These are phyloP conservation scores for Beverwykella pulmonaria DNA, from an alignment of 495 filamentous ascomycete species.

Conservation along the genomic window DNA sequence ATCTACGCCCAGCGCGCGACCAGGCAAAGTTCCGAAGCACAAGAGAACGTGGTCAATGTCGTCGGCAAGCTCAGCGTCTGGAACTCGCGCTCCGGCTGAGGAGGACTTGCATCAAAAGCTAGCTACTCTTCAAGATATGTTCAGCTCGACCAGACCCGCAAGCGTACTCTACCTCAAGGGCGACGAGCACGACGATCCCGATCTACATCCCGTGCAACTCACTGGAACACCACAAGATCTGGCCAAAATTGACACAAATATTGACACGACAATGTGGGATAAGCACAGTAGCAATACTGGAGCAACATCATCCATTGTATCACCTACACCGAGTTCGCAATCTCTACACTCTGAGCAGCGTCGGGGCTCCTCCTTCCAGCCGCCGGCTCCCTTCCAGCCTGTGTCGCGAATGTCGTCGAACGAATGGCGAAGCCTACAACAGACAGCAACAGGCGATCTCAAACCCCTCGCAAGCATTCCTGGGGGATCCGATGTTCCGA, in stretches of 20 bases:
- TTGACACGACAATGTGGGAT: constrained; percentile 60
- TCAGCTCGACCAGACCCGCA: constrained; percentile 82
- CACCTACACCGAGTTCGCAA: constrained; percentile 45
- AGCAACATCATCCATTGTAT: constrained; percentile 48
- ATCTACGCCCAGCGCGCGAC: constrained; percentile 56
- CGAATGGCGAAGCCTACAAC: constrained; percentile 59
- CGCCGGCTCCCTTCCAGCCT: constrained; percentile 42
- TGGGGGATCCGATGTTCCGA: constrained; percentile 51
- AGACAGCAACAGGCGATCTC: constrained; percentile 55
- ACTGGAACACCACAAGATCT: constrained; percentile 67
- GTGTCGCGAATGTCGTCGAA: constrained; percentile 44
- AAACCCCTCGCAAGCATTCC: constrained; percentile 43
- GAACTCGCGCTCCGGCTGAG: constrained; percentile 66
- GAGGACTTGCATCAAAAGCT: constrained; percentile 89
- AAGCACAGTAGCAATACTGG: constrained; percentile 60
- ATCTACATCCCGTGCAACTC: constrained; percentile 78
- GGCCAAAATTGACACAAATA: constrained; percentile 57
- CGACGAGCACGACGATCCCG: constrained; percentile 84
- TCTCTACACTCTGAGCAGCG: constrained; percentile 42
- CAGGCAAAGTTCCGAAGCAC: constrained; percentile 82
- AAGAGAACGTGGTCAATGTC: constrained; percentile 95
- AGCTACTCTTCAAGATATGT: constrained; percentile 88
- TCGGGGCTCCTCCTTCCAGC: constrained; percentile 42
- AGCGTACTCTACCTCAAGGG: constrained; percentile 84
- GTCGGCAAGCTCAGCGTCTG: constrained; percentile 71